Base-by-base conservation (phyloP, 1,139 yeast species). In the Pneumocystis canis region DNA sequence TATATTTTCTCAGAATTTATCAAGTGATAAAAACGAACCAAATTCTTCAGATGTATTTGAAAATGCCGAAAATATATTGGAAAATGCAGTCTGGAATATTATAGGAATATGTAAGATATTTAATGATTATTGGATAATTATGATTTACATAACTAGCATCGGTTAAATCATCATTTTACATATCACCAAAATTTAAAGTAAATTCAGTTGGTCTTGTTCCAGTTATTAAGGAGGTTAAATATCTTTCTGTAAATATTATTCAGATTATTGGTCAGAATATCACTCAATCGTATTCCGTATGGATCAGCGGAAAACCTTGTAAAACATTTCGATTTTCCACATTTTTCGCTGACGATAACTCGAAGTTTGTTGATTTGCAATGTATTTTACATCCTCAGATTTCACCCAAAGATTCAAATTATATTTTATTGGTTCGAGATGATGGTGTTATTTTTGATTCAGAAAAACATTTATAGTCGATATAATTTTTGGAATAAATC, bases 371-470 rank as follows among this genome's bases (percentile, higher is more conserved):
- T 16, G 54, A 47, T 47, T 47, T 47, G 30, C 54, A 47, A 11
- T 47, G 54, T 47, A 25, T 47, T 47, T 47, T 47, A 14, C 54
- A 47, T 25, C 54, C 54, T 47, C 54, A 47, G 25, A 47, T 47
- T 47, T 9, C 5, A 1, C 54, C 54, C 7, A 30, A 47, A n/a
- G 31, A 20, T n/a, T n/a, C 31, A 9, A 47, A 47, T 25, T 28
- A 47, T 47, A 47, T 47, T 25, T 25, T 47, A 11, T 47, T 47
- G n/a, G 54, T 47, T 47, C 54, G 54, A 47, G 30, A 47, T 47
- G 54, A 47, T 11, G 54, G 54, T 47, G 54, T 47, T 47, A 28
- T 47, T 47, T 47, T 47, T 47, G 54, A 47, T 47, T 47, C 54
- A 4, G 30, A 20, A 47, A 25, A 14, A 47, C 54, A 47, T 47